Evolutionary conservation across 257 asterid species (phyloP), one percentile per base, ranked within the genome.

Genomic region (Fraxinus pennsylvanica): DNA sequence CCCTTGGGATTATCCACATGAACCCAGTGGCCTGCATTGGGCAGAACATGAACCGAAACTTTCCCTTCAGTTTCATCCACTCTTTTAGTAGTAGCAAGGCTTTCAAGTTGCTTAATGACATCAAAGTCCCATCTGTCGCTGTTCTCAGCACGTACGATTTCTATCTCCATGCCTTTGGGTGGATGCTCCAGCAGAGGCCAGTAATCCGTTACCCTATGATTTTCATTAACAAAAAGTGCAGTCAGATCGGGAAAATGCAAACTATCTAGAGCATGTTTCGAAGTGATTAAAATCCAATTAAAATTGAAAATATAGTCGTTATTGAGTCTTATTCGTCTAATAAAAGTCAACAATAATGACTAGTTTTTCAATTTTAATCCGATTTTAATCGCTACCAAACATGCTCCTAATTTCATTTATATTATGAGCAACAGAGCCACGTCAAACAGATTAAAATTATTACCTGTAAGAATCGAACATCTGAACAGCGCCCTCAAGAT

Each of bases 1-100:
- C 98, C 98, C 74, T 89, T 93, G 3, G 99, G 97, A 75, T 96
- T 96, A 68, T 96, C 99, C 19, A 90, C 95, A 79, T 96, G 99
- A 90, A 96, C 98, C 99, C 98, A 96, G 72, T 92, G 98, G 15
- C 98, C 99, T 0, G 99, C 87, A 50, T 90, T 89, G 32, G 94
- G 96, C 67, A 96, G 94, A 74, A 93, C 84, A 76, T 92, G 90
- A 82, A 86, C 78, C 1, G 88, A 88, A 70, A 92, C 79, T 79
- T 84, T 90, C 78, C 97, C 97, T 72, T 84, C 90, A 39, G 72
- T 76, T 85, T 80, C 90, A 83, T 73, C 80, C 13, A 30, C 78
- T 68, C 80, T 79, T 74, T 77, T 85, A 25, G 90, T 74, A 52
- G 85, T 74, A 45, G 84, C 84, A 35, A 89, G 61, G 68, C 29